Base-by-base conservation (phyloP, 257 asterid species). In the Verbena officinalis region DNA sequence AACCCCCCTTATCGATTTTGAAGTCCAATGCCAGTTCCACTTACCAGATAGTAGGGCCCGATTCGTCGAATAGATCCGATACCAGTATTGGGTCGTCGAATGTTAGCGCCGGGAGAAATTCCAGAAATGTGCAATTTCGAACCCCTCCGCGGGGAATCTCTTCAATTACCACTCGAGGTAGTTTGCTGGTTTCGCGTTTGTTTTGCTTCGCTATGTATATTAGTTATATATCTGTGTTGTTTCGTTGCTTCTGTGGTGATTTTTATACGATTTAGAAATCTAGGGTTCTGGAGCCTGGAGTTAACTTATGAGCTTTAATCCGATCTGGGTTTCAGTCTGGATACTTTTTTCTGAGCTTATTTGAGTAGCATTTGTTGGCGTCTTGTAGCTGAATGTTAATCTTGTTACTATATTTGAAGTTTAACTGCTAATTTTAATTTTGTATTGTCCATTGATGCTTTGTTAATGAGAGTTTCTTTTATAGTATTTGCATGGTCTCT, bases 41-140 rank as follows among this genome's bases (percentile, higher is more conserved):
- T 12, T 66, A 45, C 67, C 70, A 21, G 50, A 77, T 59, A 6
- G 2, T 58, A 1, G 14, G 42, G 63, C 51, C 80, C 38, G 71
- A 75, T 20, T 62, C 74, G 13, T 70, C 77, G 4, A 55, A 53
- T 34, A 71, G 64, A 78, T 82, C 95, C 52, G 69, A 69, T 44
- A 59, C 84, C 20, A 86, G 90, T 63, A 79, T 83, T 59, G 92
- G 84, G 17, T 82, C 85, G 4, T 73, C 80, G 69, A 68, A 73
- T 64, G 60, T 65, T 27, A 59, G 64, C 56, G 67, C 65, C 65
- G 17, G 65, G 34, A 49, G 61, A 45, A 68, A 36, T 64, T 59
- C 75, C 36, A 70, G 56, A 51, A 20, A 58, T 34, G 68, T 59
- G 57, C 86, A 30, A 34, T 81, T 78, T 63, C 73, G 73, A 9